Evolutionary conservation across 805 yeast genomes (phyloP), one percentile per base, ranked within the genome.

Genomic region (Gaillardinia entomophila): DNA sequence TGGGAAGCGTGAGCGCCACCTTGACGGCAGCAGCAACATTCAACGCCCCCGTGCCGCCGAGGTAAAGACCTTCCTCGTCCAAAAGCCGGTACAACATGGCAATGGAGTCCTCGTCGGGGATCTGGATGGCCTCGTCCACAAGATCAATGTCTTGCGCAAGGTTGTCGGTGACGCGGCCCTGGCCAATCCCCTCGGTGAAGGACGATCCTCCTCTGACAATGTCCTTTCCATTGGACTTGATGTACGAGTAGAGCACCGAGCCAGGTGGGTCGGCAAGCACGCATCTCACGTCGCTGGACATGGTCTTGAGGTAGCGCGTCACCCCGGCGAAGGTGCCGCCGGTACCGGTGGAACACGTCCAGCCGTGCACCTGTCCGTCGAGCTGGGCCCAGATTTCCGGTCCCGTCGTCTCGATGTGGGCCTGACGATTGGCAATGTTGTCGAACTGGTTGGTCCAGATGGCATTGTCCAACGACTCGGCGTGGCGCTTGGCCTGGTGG

Each of bases 151-250:
- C 96, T 27, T 77, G 82, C 12, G 67, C 68, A 57, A 89, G 69
- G 57, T 89, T 89, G 41, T 75, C 82, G 4, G 96, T 89, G 48
- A 89, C 82, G 48, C 97, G 73, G 29, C 96, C 96, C 61, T 89
- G 97, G 18, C 97, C 97, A 61, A 89, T 87, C 20, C 97, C 97
- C 62, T 89, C 97, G 18, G 96, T 89, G 57, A 89, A 87, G 0
- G 95, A 82, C 3, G 86, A 76, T 19, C 97, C 97, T 1, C 73
- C 69, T 48, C 88, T 74, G 27, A 77, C 86, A 35, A 81, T 60
- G 8, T 73, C 68, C 51, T 79, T 65, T 20, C 90, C 90, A 12
- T 78, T 76, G 4, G 83, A 67, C 39, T 75, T 78, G 38, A 89
- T 77, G 52, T 80, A 87, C 7, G 87, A 75, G 62, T 84, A 85